Base-by-base conservation (phyloP, 352 stramenopile species). In the Thalassiosira sp. region DNA sequence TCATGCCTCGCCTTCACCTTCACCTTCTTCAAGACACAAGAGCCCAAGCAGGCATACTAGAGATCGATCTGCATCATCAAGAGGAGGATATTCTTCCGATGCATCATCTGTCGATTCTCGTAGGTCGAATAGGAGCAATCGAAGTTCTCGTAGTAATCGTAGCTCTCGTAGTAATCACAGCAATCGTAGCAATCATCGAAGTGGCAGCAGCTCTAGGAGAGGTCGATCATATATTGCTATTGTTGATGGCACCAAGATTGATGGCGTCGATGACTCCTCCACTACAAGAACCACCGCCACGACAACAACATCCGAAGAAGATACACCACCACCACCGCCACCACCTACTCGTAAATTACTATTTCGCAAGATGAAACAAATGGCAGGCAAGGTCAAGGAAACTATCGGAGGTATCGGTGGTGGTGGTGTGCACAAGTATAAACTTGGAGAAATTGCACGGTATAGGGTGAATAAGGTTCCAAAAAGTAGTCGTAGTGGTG, bases 351-450 rank as follows among this genome's bases (percentile, higher is more conserved):
- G n/a, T n/a, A n/a, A n/a, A n/a, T n/a, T n/a, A n/a, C n/a, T 71
- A 2, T 51, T 71, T 2, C 61, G 25, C 28, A 58, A 59, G 20
- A 71, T 71, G 18, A 61, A 49, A 18, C 28, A 71, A 28, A 22
- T 71, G 7, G 61, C 61, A 20, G 33, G 16, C 24, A 70, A 51
- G 22, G 61, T 71, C 3, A 71, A 71, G 48, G 62, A 61, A 5
- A 71, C 45, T 11, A 28, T 71, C 13, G 46, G 43, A 16, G 45
- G 48, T 8, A 20, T 62, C 7, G 53, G 53, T 31, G 53, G 53
- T 48, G 3, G 22, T 16, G 31, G 25, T 22, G 45, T 61, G 33
- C 61, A 71, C 49, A 71, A 52, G 46, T 71, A 53, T 15, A 24
- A 27, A 25, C 1, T 71, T 5, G 61, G 61, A 25, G 61, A 71